Base-by-base conservation (phyloP, 1,284 basidiomycete genomes). In the Papiliotrema nemorosa region DNA sequence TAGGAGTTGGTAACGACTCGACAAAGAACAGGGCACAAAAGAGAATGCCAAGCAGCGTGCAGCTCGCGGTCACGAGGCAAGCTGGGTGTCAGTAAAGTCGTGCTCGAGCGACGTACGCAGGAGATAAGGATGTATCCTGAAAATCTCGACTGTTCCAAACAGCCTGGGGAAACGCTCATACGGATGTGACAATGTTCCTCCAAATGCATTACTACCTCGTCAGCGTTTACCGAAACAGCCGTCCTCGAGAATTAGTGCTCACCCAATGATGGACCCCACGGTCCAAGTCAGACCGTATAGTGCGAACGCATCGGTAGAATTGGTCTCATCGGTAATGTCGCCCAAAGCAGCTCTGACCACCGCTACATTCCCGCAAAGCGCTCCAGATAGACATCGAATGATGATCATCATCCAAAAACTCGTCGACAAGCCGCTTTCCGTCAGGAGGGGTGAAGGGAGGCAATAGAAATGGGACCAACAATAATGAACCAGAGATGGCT, bases 101-200 rank as follows among this genome's bases (percentile, higher is more conserved):
- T 9, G 14, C 36, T 34, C 12, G 16, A 22, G 1, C 14, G 27
- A 59, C 66, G 46, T 35, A 67, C 66, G 78, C 0, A 79, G 63
- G 33, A 78, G 59, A 52, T 76, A 79, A 0, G 78, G 78, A 51
- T 77, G 71, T 37, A 59, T 47, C 47, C 60, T 49, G 39, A 79
- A 65, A 2, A 77, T 55, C 29, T 63, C 52, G 16, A 59, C 63
- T 0, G 49, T 47, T 5, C 72, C 73, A 53, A 79, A 79, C 9
- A 74, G 22, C 3, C 53, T 54, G 0, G 77, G 76, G 40, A 73
- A 74, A 44, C 74, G 69, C 45, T 78, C 73, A 13, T 65, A 77
- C 0, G 78, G 78, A 66, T 65, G 78, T 10, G 70, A 69, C 12
- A 74, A 60, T 3, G 60, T 60, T 10, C 73, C 74, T 16, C 66